phyloP scores from a whole-genome alignment of 2,329 filamentous ascomycete genomes.

The Zasmidium citrigriseum region DNA sequence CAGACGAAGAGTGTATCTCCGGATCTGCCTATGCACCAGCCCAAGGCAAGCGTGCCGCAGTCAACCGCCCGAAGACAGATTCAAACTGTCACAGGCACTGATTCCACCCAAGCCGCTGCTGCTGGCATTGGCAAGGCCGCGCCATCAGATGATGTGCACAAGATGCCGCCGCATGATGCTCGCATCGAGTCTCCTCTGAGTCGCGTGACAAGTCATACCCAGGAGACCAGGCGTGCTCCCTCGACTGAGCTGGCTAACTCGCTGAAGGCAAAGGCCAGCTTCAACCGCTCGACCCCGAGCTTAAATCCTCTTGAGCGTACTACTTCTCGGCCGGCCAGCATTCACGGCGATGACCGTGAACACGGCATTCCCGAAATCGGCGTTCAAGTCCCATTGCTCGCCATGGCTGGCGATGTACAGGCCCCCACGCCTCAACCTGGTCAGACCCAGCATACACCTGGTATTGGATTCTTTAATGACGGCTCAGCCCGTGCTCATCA shows the following conservation, averaged over 20 bases:
- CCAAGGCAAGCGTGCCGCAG: slow-evolving; percentile 80
- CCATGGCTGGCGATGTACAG: slow-evolving; percentile 90
- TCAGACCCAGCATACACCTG: slow-evolving; percentile 40
- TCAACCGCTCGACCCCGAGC: slow-evolving; percentile 48
- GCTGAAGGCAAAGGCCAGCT: slow-evolving; percentile 65
- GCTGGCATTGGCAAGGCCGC: slow-evolving; percentile 72
- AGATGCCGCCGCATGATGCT: slow-evolving; percentile 23
- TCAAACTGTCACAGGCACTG: slow-evolving; percentile 81
- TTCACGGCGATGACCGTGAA: slow-evolving; percentile 62
- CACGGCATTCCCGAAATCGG: slow-evolving; percentile 92
- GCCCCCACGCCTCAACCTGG: slow-evolving; percentile 79
- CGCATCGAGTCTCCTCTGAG: slow-evolving; percentile 20
- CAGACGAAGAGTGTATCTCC: slow-evolving; percentile 69
- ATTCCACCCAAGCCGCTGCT: slow-evolving; percentile 83
- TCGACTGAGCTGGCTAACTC: slow-evolving; percentile 49
- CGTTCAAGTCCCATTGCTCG: slow-evolving; percentile 89
- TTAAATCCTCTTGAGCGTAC: slow-evolving; percentile 41
- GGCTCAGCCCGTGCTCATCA: slow-evolving; percentile 57
- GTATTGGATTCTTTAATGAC: slow-evolving; percentile 57
- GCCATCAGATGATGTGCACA: slow-evolving; percentile 53
- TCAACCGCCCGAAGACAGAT: slow-evolving; percentile 82
- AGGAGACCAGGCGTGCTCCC: slow-evolving; percentile 25
- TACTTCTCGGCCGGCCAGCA: slow-evolving; percentile 56
- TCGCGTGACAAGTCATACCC: slow-evolving; percentile 29
- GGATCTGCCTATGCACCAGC: slow-evolving; percentile 84